Evolutionary conservation across 176 grass and related monocot genomes (phyloP), one percentile per base, ranked within the genome.

Genomic region (Coix lacrymajobi): DNA sequence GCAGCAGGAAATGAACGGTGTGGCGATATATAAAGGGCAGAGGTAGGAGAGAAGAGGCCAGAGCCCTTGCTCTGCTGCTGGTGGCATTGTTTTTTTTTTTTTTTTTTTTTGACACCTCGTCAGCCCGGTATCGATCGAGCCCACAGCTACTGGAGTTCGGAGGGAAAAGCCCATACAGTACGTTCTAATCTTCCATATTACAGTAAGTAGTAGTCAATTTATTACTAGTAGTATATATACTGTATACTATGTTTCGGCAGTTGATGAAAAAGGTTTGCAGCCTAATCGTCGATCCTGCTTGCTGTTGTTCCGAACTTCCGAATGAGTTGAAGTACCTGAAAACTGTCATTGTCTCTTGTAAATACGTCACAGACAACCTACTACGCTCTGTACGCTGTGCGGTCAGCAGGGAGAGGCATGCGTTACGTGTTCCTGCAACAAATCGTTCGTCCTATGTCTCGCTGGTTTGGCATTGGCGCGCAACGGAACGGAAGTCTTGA

Each of bases 111-210:
- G n/a, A n/a, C n/a, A n/a, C n/a, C n/a, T n/a, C n/a, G 62, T 66
- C 31, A 34, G 30, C 31, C 62, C 7, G 14, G 62, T 16, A 14
- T 33, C 62, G 30, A 14, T 33, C 62, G 30, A 34, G 32, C 31
- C 62, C 62, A 66, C 62, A 34, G 62, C 62, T 65, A 7, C 60
- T 10, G 65, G 34, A n/a, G 34, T 22, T 67, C 9, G 64, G 32
- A 68, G 66, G 33, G 33, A 33, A 12, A 34, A 37, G 34, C 66
- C 65, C 65, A 38, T 2, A 2, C 2, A 2, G 2, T 77, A 29
- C 70, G 78, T 10, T 68, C 71, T 81, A 81, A 87, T 87, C 70
- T 64, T 51, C 29, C 11, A 33, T 33, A 2, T 4, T 4, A 33
- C 4, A 33, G 2, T 33, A 33, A 33, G 2, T 33, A 33, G 2